Conservation (phyloP, 1,284 basidiomycete species). For the Austroboletus novae-zelandiae region DNA sequence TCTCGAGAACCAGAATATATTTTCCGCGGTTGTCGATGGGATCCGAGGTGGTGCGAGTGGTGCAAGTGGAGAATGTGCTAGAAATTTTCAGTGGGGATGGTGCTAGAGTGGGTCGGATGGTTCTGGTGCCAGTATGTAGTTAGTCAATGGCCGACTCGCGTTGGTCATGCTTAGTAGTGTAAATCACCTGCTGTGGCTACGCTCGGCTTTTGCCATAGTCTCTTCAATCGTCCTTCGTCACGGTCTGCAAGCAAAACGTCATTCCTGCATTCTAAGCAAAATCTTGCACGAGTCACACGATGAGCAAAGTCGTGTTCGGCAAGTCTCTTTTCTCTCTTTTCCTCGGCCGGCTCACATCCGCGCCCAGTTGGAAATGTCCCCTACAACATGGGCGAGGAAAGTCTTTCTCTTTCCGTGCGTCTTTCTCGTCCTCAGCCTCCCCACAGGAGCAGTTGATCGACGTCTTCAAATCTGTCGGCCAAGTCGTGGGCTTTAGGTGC, state of each 20-base stretch:
- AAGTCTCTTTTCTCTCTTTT: conserved; percentile 5
- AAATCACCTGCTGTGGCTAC: background rate
- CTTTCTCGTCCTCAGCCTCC: conserved; percentile 11
- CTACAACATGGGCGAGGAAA: conserved; percentile 78
- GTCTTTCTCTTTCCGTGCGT: conserved; percentile 15
- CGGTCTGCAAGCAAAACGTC: background rate
- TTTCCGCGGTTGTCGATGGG: too few relatives aligned
- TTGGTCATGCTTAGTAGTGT: background rate
- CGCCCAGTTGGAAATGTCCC: conserved; percentile 80
- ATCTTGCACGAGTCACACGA: conserved; percentile 1
- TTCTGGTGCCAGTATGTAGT: too few relatives aligned
- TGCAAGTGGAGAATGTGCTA: background rate
- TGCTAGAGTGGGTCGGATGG: too few relatives aligned
- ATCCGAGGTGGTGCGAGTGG: background rate
- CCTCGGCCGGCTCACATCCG: background rate
- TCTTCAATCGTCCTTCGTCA: background rate
- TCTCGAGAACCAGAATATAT: too few relatives aligned
- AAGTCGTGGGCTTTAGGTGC: conserved; percentile 84
- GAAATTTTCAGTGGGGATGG: background rate
- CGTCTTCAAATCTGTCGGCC: conserved; percentile 83
- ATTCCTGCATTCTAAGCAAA: too few relatives aligned
- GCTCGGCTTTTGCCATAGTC: too few relatives aligned
- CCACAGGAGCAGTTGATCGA: conserved; percentile 74
- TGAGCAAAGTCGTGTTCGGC: conserved; percentile 37
- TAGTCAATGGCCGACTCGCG: background rate